Evolutionary conservation across 768 basidiomycete genomes (phyloP).

Genomic region (Mycena belliarum): DNA sequence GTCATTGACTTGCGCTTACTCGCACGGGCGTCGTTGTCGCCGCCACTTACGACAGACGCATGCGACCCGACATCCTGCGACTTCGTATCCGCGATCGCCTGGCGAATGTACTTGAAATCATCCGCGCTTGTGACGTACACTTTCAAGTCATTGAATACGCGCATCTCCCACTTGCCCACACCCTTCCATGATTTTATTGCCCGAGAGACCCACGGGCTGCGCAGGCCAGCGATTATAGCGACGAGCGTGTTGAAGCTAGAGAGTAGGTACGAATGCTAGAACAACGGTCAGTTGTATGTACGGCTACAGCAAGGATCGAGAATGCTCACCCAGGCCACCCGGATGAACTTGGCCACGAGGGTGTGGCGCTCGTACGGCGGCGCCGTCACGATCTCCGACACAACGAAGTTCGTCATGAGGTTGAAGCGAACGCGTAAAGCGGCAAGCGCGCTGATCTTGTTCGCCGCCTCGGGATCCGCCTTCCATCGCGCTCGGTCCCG

Average conservation of each 20-base stretch:
- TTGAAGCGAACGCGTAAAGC: constrained; percentile 84
- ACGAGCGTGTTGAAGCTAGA: constrained; percentile 80
- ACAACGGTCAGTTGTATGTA: background rate
- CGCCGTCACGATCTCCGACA: constrained; percentile 80
- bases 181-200: constrained; percentile 71
- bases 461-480: constrained; percentile 52
- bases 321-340: constrained; percentile 78
- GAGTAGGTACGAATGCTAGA: constrained; percentile 78
- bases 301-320: background rate
- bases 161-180: constrained; percentile 68
- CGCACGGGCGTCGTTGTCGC: constrained; percentile 39
- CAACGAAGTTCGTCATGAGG: constrained; percentile 76
- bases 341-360: constrained; percentile 78
- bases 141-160: constrained; percentile 73
- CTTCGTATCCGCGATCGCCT: constrained; percentile 67
- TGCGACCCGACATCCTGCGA: constrained; percentile 55
- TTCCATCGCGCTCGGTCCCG: constrained; percentile 74
- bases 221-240: constrained; percentile 78
- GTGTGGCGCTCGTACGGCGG: constrained; percentile 61
- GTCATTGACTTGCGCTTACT: constrained; percentile 41
- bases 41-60: constrained; percentile 52
- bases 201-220: constrained; percentile 64
- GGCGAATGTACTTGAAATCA: constrained; percentile 76
- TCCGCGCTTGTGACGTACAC: constrained; percentile 60
- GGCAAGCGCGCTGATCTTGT: constrained; percentile 71